phyloP scores from a whole-genome alignment of 805 yeast species.

The Candida vartiovaarae region DNA sequence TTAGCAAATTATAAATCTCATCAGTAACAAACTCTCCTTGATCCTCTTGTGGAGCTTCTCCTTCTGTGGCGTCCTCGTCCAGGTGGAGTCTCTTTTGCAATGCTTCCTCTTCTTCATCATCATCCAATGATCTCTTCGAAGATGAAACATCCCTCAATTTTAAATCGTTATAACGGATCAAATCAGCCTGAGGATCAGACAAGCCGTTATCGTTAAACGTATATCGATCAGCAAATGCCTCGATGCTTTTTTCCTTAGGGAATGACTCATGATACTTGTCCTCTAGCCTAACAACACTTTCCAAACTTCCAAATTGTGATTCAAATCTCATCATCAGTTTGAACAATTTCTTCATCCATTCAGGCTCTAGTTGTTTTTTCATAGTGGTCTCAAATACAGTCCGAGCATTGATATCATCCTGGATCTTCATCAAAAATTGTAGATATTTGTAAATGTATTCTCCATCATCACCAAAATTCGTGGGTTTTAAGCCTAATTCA shows the following conservation, averaged over 20 bases:
- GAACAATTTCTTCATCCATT: constrained; percentile 40
- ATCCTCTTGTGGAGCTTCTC: constrained; percentile 1
- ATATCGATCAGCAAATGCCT: constrained; percentile 31
- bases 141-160: constrained; percentile 3
- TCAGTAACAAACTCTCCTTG: constrained; percentile 25
- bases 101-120: not conserved
- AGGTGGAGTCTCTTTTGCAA: not conserved
- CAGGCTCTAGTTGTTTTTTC: constrained; percentile 19
- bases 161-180: constrained; percentile 24
- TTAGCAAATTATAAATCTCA: constrained; percentile 42
- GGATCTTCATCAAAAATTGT: constrained; percentile 58
- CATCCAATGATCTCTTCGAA: constrained; percentile 3
- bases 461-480: constrained; percentile 43
- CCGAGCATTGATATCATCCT: constrained; percentile 66
- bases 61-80: constrained; percentile 2
- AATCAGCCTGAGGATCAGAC: constrained; percentile 14
- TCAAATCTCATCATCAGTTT: constrained; percentile 62
- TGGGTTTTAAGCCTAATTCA: constrained; percentile 63
- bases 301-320: constrained; percentile 59
- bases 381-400: constrained; percentile 76
- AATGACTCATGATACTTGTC: constrained; percentile 58
- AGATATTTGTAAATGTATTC: constrained; percentile 63
- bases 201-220: constrained; percentile 23
- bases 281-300: constrained; percentile 60
- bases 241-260: constrained; percentile 43